These are phyloP conservation scores for Meira miltonrushii DNA, from an alignment of 1,284 basidiomycete genomes.

Conservation along the genomic window DNA sequence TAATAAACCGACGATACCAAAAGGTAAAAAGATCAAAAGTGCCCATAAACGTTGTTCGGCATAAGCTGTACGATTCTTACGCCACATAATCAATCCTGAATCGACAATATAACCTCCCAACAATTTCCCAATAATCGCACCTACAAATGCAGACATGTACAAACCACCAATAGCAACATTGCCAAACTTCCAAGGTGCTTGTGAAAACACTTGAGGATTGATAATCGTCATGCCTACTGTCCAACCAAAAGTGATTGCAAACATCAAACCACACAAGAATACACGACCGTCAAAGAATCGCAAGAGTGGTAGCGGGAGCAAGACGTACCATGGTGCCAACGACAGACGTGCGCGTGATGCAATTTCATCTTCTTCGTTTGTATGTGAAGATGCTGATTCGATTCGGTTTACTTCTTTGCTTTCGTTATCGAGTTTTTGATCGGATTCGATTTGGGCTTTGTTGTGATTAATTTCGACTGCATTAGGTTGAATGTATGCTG, in stretches of 20 bases:
- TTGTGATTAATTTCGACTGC: not conserved
- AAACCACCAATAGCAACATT: not conserved
- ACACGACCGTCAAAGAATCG: not conserved
- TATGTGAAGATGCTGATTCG: not conserved
- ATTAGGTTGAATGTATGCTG: not conserved
- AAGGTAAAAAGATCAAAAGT: not conserved
- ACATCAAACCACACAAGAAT: not conserved
- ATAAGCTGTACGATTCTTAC: not conserved
- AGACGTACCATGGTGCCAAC: not conserved
- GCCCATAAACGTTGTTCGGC: conserved; percentile 1
- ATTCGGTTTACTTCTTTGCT: no score
- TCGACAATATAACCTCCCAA: not conserved
- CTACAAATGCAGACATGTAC: not conserved
- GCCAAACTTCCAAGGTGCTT: not conserved
- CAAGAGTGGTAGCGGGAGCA: not conserved
- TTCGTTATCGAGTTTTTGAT: not conserved
- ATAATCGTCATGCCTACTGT: not conserved
- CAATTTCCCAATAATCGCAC: not conserved
- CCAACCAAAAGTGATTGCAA: not conserved
- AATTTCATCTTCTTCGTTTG: not conserved
- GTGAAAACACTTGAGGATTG: not conserved
- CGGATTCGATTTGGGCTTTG: not conserved
- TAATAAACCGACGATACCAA: not conserved
- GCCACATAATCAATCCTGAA: not conserved
- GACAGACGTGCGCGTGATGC: no score